Evolutionary conservation across 352 stramenopile genomes (phyloP).

Genomic region (Phytophthora sojae): DNA sequence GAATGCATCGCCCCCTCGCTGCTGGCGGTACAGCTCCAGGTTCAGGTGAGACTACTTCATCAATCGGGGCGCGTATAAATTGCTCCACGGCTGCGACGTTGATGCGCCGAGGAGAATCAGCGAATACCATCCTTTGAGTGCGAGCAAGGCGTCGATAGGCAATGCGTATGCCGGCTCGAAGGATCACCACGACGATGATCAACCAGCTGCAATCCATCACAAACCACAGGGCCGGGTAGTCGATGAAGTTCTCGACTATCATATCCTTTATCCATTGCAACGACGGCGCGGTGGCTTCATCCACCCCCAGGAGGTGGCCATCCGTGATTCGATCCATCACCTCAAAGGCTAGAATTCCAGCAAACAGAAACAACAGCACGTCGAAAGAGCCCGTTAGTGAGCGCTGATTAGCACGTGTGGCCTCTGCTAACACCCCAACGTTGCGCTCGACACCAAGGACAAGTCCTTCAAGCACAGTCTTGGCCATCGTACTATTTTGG

Average conservation of each 20-base stretch:
- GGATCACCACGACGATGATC: slow-evolving; percentile 43
- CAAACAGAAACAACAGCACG: slow-evolving; percentile 93
- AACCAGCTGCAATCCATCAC: slow-evolving; percentile 58
- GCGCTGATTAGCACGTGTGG: slow-evolving; percentile 72
- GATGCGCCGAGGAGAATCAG: slow-evolving; percentile 47
- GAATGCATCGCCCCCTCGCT: slow-evolving; percentile 14
- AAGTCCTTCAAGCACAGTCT: slow-evolving; percentile 71
- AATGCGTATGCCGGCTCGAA: slow-evolving; percentile 48
- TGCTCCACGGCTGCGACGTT: slow-evolving; percentile 66
- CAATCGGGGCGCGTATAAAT: slow-evolving; percentile 44
- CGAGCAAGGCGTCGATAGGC: slow-evolving; percentile 47
- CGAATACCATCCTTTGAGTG: slow-evolving; percentile 51
- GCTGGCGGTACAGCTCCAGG: not conserved
- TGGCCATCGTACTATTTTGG: slow-evolving; percentile 82
- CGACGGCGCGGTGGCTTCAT: slow-evolving; percentile 46
- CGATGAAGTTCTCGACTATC: slow-evolving; percentile 52
- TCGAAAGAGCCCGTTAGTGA: slow-evolving; percentile 80
- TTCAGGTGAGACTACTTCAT: slow-evolving; percentile 2
- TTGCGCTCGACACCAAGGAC: slow-evolving; percentile 73
- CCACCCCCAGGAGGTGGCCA: slow-evolving; percentile 84
- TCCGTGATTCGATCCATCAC: slow-evolving; percentile 96
- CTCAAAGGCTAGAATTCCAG: slow-evolving; percentile 93
- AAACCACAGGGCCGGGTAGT: slow-evolving; percentile 59
- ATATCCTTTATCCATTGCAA: slow-evolving; percentile 65
- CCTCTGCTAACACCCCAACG: slow-evolving; percentile 61